Evolutionary conservation across 331 rosid species (phyloP).

Genomic region (Acacia pycnantha): DNA sequence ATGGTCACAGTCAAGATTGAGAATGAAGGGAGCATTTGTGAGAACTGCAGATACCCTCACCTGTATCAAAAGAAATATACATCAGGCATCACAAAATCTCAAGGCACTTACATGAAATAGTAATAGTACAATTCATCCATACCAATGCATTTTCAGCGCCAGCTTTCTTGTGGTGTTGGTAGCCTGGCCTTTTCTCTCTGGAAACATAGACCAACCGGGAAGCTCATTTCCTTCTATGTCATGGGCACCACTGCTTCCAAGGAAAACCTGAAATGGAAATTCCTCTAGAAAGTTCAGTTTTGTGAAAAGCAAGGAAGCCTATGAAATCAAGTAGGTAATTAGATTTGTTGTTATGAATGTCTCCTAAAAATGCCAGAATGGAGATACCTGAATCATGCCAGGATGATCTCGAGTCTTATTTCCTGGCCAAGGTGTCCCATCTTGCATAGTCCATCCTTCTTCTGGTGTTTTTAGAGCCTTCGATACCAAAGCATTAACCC

Average conservation of each 20-base stretch:
- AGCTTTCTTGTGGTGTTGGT: slow-evolving; percentile 99
- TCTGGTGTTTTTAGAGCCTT: slow-evolving; percentile 97
- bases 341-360: background rate
- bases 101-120: slow-evolving; percentile 10
- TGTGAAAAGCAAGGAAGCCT: background rate
- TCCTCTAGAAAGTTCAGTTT: background rate
- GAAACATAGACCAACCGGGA: slow-evolving; percentile 92
- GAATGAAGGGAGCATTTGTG: slow-evolving; percentile 97
- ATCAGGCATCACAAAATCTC: slow-evolving; percentile 30
- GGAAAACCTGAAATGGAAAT: slow-evolving; percentile 65
- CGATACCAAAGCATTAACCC: slow-evolving; percentile 88
- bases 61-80: slow-evolving; percentile 43
- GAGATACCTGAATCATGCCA: slow-evolving; percentile 93
- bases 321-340: background rate
- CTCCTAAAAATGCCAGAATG: background rate
- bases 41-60: slow-evolving; percentile 97
- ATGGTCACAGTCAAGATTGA: slow-evolving; percentile 97
- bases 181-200: slow-evolving; percentile 97
- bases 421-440: slow-evolving; percentile 99
- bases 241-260: slow-evolving; percentile 80
- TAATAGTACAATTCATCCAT: slow-evolving; percentile 4
- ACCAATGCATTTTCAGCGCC: slow-evolving; percentile 99
- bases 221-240: slow-evolving; percentile 86
- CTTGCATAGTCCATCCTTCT: slow-evolving; percentile 97
- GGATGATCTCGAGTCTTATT: slow-evolving; percentile 93